Conservation (phyloP, 352 stramenopile genomes). For the Phytophthora idaei region DNA sequence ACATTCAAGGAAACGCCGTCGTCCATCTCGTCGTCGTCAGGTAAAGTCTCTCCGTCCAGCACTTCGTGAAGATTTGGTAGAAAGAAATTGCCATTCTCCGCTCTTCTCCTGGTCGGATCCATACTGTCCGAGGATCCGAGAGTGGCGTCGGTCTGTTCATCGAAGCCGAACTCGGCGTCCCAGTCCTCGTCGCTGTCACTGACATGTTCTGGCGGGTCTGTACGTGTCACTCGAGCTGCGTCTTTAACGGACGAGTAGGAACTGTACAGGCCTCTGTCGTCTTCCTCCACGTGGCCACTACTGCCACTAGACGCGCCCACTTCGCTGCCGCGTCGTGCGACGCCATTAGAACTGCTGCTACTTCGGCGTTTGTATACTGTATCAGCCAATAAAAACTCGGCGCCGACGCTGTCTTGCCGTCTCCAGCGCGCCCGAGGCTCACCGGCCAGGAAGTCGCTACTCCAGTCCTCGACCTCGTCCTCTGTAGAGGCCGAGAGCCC, state of each 20-base stretch:
- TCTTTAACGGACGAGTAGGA: constrained; percentile 33
- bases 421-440: constrained; percentile 33
- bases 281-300: constrained; percentile 26
- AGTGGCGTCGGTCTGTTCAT: constrained; percentile 49
- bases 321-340: constrained; percentile 23
- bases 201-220: constrained; percentile 7
- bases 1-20: constrained; percentile 36
- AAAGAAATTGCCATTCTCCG: constrained; percentile 88
- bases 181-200: constrained; percentile 55
- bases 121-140: constrained; percentile 44
- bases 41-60: constrained; percentile 72
- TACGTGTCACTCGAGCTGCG: neutral
- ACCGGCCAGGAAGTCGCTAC: constrained; percentile 51
- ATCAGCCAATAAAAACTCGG: constrained; percentile 31
- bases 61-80: constrained; percentile 78
- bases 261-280: constrained; percentile 26
- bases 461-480: constrained; percentile 84
- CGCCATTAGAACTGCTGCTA: constrained; percentile 40
- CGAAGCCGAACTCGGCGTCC: constrained; percentile 84
- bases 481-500: constrained; percentile 68
- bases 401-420: constrained; percentile 40
- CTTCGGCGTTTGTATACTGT: constrained; percentile 33
- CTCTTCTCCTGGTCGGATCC: constrained; percentile 59
- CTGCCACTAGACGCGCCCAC: constrained; percentile 18
- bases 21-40: constrained; percentile 52